Evolutionary conservation across 1,284 basidiomycete genomes (phyloP).

Genomic region (Mycena sp.): DNA sequence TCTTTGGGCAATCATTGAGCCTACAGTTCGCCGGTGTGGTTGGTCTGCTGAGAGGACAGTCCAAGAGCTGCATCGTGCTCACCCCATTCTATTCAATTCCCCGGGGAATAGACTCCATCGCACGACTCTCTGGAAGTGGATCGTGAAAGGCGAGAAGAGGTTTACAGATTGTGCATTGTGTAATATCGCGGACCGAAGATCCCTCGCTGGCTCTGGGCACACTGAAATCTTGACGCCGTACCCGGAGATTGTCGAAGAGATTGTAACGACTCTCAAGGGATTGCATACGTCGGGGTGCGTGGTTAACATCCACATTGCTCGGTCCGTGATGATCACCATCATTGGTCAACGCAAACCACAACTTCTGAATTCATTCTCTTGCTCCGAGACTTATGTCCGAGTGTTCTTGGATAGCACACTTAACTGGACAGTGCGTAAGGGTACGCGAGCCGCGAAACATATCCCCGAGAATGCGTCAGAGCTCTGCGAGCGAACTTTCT

Average conservation of each 20-base stretch:
- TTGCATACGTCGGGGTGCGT: neutral
- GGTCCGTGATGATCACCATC: slow-evolving; percentile 3
- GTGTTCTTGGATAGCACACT: slow-evolving; percentile 2
- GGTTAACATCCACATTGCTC: too few relatives aligned
- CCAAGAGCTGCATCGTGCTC: neutral
- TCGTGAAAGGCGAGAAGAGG: neutral
- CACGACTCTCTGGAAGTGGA: slow-evolving; percentile 14
- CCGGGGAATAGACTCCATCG: neutral
- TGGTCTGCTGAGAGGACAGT: neutral
- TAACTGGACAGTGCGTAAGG: too few relatives aligned
- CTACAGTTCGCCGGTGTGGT: neutral
- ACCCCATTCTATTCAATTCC: neutral
- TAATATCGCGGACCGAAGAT: neutral
- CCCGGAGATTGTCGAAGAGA: neutral
- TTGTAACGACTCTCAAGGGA: neutral
- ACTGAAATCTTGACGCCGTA: neutral
- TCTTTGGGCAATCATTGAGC: slow-evolving; percentile 1
- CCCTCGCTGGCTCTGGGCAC: slow-evolving; percentile 1
- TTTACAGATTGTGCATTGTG: neutral
- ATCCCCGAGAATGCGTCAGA: slow-evolving; percentile 32
- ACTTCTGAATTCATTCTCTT: neutral
- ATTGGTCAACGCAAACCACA: neutral
- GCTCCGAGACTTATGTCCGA: neutral
- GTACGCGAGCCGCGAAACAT: too few relatives aligned
- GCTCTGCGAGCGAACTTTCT: slow-evolving; percentile 34